Conservation (phyloP, 2,329 filamentous ascomycete genomes). For the Xylariaceae sp. region DNA sequence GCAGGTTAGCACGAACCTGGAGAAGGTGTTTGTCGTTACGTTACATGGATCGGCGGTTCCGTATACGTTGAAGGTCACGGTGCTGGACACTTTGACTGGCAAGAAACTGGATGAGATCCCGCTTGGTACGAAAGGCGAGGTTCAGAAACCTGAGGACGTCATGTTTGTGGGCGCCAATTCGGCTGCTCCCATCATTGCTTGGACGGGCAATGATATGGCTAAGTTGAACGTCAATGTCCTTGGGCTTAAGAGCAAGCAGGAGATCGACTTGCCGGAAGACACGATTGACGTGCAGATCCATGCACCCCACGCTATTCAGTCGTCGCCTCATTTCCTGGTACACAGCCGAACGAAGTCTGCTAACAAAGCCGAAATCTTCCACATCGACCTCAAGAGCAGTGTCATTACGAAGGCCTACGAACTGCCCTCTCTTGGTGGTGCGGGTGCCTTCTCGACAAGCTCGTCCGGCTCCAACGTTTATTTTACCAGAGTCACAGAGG, state of each 20-base stretch:
- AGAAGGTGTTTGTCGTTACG: constrained; percentile 70
- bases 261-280: constrained; percentile 45
- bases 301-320: constrained; percentile 65
- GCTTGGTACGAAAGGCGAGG: constrained; percentile 68
- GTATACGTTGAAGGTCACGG: constrained; percentile 70
- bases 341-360: constrained; percentile 65
- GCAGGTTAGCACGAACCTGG: constrained; percentile 64
- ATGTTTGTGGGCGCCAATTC: constrained; percentile 72
- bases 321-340: constrained; percentile 76
- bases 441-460: constrained; percentile 72
- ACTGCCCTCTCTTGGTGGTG: constrained; percentile 63
- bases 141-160: constrained; percentile 58
- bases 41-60: constrained; percentile 64
- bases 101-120: constrained; percentile 64
- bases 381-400: constrained; percentile 66
- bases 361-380: constrained; percentile 81
- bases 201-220: constrained; percentile 59
- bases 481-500: constrained; percentile 74
- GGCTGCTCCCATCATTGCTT: constrained; percentile 67
- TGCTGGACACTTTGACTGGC: constrained; percentile 68
- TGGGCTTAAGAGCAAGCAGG: constrained; percentile 52
- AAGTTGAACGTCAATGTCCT: constrained; percentile 68
- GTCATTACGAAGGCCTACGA: constrained; percentile 73
- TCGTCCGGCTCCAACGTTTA: constrained; percentile 76
- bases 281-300: constrained; percentile 59